Evolutionary conservation across 2,329 filamentous ascomycete species (phyloP).

Genomic region (Fusarium sp.): DNA sequence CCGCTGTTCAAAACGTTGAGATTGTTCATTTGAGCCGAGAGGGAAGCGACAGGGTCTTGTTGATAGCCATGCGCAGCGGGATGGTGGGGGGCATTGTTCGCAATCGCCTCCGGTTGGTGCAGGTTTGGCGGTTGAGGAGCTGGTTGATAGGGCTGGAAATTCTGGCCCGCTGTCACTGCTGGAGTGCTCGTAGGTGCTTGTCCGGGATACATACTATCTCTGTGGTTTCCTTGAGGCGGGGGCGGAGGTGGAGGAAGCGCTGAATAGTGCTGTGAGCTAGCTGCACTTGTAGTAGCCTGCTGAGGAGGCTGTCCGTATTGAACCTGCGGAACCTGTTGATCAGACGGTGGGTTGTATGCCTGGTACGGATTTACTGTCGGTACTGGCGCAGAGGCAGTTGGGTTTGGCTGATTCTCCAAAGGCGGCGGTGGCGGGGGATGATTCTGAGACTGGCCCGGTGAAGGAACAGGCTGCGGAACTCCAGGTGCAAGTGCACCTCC

Average conservation of each 20-base stretch:
- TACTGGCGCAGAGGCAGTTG: not conserved
- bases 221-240: not conserved
- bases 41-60: conserved; percentile 8
- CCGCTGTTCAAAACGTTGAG: conserved; percentile 15
- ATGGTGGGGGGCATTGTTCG: not conserved
- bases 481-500: fast-evolving
- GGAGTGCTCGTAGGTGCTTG: not conserved
- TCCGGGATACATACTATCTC: not conserved
- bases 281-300: not conserved
- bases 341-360: not conserved
- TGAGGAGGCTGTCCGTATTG: not conserved
- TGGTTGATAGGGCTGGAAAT: not conserved
- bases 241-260: not conserved
- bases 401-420: not conserved
- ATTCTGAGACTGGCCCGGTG: not conserved
- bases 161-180: not conserved
- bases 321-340: not conserved
- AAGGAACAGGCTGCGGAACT: not conserved
- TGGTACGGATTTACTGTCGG: not conserved
- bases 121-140: not conserved
- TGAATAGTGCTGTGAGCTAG: not conserved
- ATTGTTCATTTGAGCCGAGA: conserved; percentile 32
- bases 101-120: fast-evolving
- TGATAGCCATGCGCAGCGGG: not conserved
- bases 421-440: not conserved